Conservation (phyloP, 2,329 filamentous ascomycete species). For the Gliomastix tumulicola region DNA sequence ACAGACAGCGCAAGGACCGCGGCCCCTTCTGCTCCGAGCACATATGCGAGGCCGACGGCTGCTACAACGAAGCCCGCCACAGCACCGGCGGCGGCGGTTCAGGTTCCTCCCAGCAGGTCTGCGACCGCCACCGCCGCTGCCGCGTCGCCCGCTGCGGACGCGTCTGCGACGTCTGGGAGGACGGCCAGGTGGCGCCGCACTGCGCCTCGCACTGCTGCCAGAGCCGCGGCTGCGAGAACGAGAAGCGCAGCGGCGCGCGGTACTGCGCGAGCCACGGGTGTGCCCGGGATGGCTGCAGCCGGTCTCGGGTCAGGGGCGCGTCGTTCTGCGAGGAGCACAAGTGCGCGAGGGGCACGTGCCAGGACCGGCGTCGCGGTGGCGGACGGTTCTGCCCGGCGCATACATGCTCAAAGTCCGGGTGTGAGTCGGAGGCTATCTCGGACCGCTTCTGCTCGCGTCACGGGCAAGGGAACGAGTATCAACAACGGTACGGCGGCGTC, state of each 20-base stretch:
- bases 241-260: conserved; percentile 10
- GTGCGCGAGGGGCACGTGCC: conserved; percentile 1
- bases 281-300: background rate
- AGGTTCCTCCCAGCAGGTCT: conserved; percentile 10
- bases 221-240: conserved; percentile 14
- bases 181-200: conserved; percentile 13
- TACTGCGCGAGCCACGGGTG: conserved; percentile 10
- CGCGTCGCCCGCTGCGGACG: conserved; percentile 11
- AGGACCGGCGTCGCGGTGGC: background rate
- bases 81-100: conserved; percentile 9
- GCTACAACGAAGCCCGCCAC: conserved; percentile 12
- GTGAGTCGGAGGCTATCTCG: background rate
- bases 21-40: conserved; percentile 15
- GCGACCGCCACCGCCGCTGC: conserved; percentile 19
- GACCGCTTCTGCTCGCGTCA: background rate
- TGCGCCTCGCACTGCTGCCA: conserved; percentile 21
- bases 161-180: conserved; percentile 16
- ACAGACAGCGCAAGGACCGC: conserved; percentile 6
- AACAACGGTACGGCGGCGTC: too few relatives aligned
- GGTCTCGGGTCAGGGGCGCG: conserved; percentile 1
- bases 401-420: background rate
- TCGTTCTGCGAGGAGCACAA: conserved; percentile 6
- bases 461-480: too few relatives aligned
- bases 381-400: background rate
- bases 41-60: conserved; percentile 16